A percentile compares a stretch with the other conserved stretches of the same genome.
These are phyloP conservation scores for Bacidia rubella DNA, from an alignment of 495 filamentous ascomycete species.

Conservation along the genomic window DNA sequence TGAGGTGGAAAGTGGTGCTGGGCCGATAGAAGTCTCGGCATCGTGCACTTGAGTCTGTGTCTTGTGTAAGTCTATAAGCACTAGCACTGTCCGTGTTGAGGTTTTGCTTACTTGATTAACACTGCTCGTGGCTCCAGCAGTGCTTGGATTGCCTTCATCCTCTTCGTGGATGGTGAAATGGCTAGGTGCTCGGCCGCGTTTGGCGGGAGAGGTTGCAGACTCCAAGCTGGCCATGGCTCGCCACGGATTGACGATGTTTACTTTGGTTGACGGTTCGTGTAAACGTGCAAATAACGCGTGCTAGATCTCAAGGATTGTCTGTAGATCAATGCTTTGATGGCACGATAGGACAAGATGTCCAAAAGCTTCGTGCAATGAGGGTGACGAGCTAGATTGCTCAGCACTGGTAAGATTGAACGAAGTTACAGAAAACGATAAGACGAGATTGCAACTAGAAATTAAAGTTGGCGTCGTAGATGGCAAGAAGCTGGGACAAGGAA, in stretches of 20 bases:
- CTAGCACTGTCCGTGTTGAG: not conserved
- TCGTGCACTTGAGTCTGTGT: not conserved
- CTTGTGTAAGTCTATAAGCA: not conserved
- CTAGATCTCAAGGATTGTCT: not conserved
- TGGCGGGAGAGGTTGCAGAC: conserved; percentile 36
- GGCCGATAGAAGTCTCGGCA: conserved; percentile 20
- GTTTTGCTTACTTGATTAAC: conserved; percentile 9
- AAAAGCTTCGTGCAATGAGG: conserved; percentile 17
- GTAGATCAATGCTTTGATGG: not conserved
- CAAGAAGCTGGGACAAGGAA: conserved; percentile 4
- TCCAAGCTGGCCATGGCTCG: conserved; percentile 31
- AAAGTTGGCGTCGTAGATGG: conserved; percentile 9
- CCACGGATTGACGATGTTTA: not conserved
- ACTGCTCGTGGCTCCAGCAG: conserved; percentile 6
- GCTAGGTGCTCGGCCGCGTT: conserved; percentile 25
- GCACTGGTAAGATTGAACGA: conserved; percentile 10
- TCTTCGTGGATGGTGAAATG: conserved; percentile 22
- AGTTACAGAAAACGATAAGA: conserved; percentile 8
- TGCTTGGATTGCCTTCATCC: conserved; percentile 10
- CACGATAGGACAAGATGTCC: conserved; percentile 8
- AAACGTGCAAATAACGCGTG: not conserved
- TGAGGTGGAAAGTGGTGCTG: conserved; percentile 26
- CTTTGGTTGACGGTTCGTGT: not conserved
- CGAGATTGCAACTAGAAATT: conserved; percentile 8
- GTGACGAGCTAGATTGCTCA: conserved; percentile 15